Base-by-base conservation (phyloP, 306 rosid species). In the Prunus padus region DNA sequence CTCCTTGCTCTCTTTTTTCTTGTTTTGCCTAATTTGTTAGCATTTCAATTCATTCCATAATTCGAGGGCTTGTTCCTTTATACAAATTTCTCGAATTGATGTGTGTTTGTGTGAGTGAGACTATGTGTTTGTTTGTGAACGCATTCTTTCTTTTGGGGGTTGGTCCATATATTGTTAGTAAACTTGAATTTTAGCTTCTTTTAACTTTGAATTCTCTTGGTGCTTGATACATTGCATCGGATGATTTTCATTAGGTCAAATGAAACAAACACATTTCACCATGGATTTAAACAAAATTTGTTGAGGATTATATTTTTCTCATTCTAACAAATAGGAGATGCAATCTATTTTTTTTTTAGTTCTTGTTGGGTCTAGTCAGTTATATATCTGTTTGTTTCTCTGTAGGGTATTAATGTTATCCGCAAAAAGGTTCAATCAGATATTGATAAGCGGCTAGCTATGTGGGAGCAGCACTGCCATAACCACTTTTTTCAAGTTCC, bases 381-480 rank as follows among this genome's bases (percentile, higher is more conserved):
- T 4, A 18, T 61, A 76, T 51, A 47, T 60, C 28, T 55, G 31
- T 10, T 44, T 23, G 30, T 37, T 50, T 71, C 28, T 57, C 50
- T 81, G 57, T 69, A 95, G 99, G 97, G 93, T 20, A 70, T 90
- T 40, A 81, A 81, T 78, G 47, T 73, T 10, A 67, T 89, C 70
- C 91, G 83, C 25, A 46, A 75, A 6, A 65, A 46, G 70, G 81
- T 90, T 78, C 89, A 89, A 62, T 90, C 88, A 19, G 88, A 75
- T 73, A 71, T 90, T 82, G 90, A 87, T 80, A 84, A 84, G 76
- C 80, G 86, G 77, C 83, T 95, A 20, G 76, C 76, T 40, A 79
- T 82, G 86, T 95, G 99, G 99, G 97, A 92, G 89, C 79, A 84
- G 65, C 89, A 86, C 67, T 86, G 93, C 77, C 89, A 84, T 57